A percentile compares a stretch with the other conserved stretches of the same genome.
phyloP scores from a whole-genome alignment of 139 green algal genomes.

The Bryopsis sp. region DNA sequence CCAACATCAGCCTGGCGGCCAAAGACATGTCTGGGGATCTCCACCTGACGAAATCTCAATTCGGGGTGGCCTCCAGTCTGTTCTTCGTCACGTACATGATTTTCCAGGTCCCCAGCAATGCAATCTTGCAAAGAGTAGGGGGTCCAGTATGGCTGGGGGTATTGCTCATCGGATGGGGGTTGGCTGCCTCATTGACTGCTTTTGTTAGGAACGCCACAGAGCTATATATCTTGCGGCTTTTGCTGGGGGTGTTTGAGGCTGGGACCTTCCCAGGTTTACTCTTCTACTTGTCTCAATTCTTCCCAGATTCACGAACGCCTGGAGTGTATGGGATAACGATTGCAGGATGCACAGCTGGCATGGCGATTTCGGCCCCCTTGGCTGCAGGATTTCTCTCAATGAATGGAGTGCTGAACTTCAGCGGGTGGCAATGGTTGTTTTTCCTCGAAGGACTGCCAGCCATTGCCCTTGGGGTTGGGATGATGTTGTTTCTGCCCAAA shows the following conservation, averaged over 20 bases:
- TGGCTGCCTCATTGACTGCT: neutral
- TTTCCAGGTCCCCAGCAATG: neutral
- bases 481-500: neutral
- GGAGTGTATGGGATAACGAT: neutral
- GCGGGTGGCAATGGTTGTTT: neutral
- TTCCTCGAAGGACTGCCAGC: neutral
- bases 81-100: neutral
- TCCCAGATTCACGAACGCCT: neutral
- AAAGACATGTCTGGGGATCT: neutral
- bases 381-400: neutral
- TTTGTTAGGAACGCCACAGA: neutral
- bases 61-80: neutral
- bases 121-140: neutral
- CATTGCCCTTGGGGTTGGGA: neutral
- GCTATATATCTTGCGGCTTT: constrained; percentile 47
- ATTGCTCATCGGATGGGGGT: neutral
- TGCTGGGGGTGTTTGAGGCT: constrained; percentile 46
- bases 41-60: neutral
- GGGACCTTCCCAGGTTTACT: constrained; percentile 48
- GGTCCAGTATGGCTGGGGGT: neutral
- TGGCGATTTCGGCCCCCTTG: neutral
- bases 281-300: constrained; percentile 25
- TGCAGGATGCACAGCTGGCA: neutral
- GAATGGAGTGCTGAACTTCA: neutral
- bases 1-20: neutral